These are phyloP conservation scores for Scutellaria minor DNA, from an alignment of 257 asterid genomes.

Conservation along the genomic window DNA sequence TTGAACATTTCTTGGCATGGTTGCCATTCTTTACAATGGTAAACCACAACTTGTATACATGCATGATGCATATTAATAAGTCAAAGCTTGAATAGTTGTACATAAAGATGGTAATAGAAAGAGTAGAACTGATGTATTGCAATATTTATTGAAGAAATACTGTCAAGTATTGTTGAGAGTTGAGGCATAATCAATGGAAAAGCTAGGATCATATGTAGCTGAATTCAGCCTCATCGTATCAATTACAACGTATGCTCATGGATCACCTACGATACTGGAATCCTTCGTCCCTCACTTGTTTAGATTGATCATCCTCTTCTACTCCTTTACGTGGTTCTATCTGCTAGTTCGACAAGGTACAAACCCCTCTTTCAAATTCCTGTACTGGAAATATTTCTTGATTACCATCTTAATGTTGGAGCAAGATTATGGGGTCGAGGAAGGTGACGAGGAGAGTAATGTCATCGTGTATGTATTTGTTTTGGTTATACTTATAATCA, in stretches of 20 bases:
- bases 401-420: neutral
- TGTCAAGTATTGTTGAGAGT: neutral
- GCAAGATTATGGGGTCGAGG: neutral
- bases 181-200: neutral
- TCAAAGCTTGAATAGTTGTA: no score
- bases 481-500: no score
- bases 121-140: no score
- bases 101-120: no score
- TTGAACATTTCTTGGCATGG: no score
- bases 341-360: neutral
- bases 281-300: neutral
- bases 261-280: neutral
- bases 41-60: no score
- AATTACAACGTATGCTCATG: neutral
- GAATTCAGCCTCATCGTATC: neutral
- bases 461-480: no score
- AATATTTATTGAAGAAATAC: no score
- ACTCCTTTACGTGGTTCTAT: neutral
- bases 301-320: neutral
- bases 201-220: neutral
- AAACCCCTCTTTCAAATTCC: neutral
- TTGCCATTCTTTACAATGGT: no score
- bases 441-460: no score
- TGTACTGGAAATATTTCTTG: neutral
- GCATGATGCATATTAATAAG: no score